A percentile compares a stretch with the other conserved stretches of the same genome.
Evolutionary conservation across 2,329 filamentous ascomycete genomes (phyloP).

Genomic region (Pyrenochaeta sp.): DNA sequence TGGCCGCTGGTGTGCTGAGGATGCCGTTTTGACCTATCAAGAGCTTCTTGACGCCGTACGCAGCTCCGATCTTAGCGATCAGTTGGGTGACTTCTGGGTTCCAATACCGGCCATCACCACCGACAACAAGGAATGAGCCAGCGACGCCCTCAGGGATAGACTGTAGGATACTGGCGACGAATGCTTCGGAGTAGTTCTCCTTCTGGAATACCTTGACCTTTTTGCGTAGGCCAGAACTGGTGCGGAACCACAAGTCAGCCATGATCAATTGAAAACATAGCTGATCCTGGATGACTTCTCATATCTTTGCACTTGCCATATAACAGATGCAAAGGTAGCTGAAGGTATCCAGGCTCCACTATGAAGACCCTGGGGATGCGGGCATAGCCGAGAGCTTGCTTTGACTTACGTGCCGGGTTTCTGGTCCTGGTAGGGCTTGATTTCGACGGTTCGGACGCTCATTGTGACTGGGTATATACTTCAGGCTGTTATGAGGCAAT

Average conservation of each 20-base stretch:
- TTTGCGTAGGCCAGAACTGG: slow-evolving; percentile 95
- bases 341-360: background rate
- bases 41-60: slow-evolving; percentile 99
- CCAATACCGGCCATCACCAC: slow-evolving; percentile 95
- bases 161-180: slow-evolving; percentile 90
- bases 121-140: slow-evolving; percentile 91
- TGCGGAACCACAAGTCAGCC: slow-evolving; percentile 35
- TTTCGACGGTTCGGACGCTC: slow-evolving; percentile 79
- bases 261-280: slow-evolving; percentile 14
- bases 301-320: slow-evolving; percentile 1
- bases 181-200: slow-evolving; percentile 93
- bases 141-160: slow-evolving; percentile 95
- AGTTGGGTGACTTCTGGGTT: slow-evolving; percentile 96
- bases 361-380: background rate
- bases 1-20: slow-evolving; percentile 93
- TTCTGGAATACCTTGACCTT: slow-evolving; percentile 99
- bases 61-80: slow-evolving; percentile 96
- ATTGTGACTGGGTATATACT: slow-evolving; percentile 52
- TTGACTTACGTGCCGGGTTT: slow-evolving; percentile 95
- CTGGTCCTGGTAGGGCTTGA: slow-evolving; percentile 91
- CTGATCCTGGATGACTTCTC: background rate
- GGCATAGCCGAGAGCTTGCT: background rate
- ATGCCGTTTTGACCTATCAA: slow-evolving; percentile 96
- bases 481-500: slow-evolving; percentile 31
- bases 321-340: background rate